phyloP scores from a whole-genome alignment of 139 green algal genomes.

The Asterochloris erici region DNA sequence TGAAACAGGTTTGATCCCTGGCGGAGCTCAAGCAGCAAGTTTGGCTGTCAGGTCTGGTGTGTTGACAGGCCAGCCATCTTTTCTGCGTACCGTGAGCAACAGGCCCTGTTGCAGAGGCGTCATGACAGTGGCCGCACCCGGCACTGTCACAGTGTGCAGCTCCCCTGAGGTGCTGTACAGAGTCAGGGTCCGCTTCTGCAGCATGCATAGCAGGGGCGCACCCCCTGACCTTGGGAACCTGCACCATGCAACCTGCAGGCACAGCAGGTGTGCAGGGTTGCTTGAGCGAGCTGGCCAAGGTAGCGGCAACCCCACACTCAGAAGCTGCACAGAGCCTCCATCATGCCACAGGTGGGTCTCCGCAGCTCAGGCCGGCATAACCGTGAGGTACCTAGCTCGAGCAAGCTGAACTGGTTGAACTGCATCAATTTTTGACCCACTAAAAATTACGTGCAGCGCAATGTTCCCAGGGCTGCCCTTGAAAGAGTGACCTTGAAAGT shows the following conservation, averaged over 20 bases:
- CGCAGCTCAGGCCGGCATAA: too few relatives aligned
- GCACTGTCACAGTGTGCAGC: constrained; percentile 43
- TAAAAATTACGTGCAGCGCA: too few relatives aligned
- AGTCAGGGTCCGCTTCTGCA: constrained; percentile 41
- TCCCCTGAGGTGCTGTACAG: constrained; percentile 37
- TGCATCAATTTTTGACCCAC: not conserved
- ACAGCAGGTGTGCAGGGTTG: not conserved
- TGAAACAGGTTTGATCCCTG: not conserved
- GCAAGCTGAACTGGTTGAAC: not conserved
- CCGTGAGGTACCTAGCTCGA: not conserved
- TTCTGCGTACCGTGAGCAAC: constrained; percentile 43
- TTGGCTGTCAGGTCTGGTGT: not conserved
- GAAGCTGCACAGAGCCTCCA: too few relatives aligned
- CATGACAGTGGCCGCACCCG: constrained; percentile 27
- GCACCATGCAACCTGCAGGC: not conserved
- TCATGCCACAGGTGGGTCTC: too few relatives aligned
- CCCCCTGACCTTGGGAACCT: constrained; percentile 24
- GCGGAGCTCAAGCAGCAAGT: not conserved
- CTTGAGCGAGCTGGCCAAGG: not conserved
- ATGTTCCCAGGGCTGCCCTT: too few relatives aligned
- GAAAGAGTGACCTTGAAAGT: too few relatives aligned
- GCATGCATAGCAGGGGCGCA: constrained; percentile 53
- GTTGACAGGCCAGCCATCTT: not conserved
- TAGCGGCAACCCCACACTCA: too few relatives aligned
- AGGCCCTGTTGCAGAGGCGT: constrained; percentile 49